Base-by-base conservation (phyloP, 177 flowering plant species). In the Tripterygium wilfordii region DNA sequence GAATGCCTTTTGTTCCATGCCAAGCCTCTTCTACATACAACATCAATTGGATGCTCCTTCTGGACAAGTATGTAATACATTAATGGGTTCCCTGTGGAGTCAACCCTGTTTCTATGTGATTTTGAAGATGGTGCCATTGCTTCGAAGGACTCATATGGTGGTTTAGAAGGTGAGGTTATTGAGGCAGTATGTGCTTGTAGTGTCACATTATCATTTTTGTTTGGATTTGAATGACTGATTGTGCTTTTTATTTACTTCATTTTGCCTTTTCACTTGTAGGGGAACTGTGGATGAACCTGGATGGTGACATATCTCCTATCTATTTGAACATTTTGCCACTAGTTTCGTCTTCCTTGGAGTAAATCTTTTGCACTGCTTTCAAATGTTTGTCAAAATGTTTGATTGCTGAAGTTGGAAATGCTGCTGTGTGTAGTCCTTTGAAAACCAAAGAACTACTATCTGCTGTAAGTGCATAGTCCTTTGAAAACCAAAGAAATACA, bases 211-310 rank as follows among this genome's bases (percentile, higher is more conserved):
- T 23, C 23, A 26, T 44, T 22, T 44, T 35, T 12, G 14, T 50
- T 17, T 22, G 3, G 31, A 33, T 19, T 25, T 36, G 19, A 24
- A 23, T 21, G n/a, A 43, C 16, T 3, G 25, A 20, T 30, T 28
- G n/a, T 2, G 36, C 14, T 38, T 36, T 42, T n/a, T n/a, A n/a
- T n/a, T n/a, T n/a, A n/a, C n/a, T n/a, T n/a, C n/a, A n/a, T n/a
- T n/a, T n/a, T n/a, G n/a, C n/a, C n/a, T n/a, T n/a, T n/a, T n/a
- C n/a, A 52, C 31, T 40, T 66, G 55, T 58, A 88, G 96, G 96
- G 45, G 85, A 85, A 40, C 64, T 83, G 16, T 85, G 91, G 96
- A 85, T 85, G 95, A 88, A 88, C 64, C 66, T 88, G 69, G 96
- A 88, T 60, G 87, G 95, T 45, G 77, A 68, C 44, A 70, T 85